phyloP scores from a whole-genome alignment of 306 rosid species.

The Gleditsia sinensis region DNA sequence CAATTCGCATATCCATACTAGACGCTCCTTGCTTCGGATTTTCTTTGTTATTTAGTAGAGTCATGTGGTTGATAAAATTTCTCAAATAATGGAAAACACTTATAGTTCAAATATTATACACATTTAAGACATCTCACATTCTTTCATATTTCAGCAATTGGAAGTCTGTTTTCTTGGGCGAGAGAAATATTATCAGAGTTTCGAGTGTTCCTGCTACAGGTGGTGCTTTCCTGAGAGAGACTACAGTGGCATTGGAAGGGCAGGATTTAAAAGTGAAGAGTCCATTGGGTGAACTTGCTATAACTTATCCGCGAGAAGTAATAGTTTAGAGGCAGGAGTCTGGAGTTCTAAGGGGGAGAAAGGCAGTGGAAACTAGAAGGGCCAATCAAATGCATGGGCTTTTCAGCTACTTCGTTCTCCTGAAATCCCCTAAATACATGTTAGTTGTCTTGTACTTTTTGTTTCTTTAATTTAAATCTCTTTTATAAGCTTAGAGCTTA shows the following conservation, averaged over 20 bases:
- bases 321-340: slow-evolving; percentile 65
- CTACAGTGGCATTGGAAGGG: slow-evolving; percentile 70
- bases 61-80: too few species aligned
- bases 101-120: too few species aligned
- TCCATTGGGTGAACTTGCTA: slow-evolving; percentile 84
- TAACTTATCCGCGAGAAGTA: slow-evolving; percentile 83
- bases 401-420: slow-evolving; percentile 66
- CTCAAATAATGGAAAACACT: too few species aligned
- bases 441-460: neutral
- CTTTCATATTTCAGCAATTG: slow-evolving; percentile 68
- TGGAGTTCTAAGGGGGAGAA: slow-evolving; percentile 57
- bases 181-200: slow-evolving; percentile 49
- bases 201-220: slow-evolving; percentile 44
- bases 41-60: too few species aligned
- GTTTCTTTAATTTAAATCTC: neutral
- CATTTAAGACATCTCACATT: slow-evolving; percentile 28
- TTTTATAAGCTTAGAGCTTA: neutral
- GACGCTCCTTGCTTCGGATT: too few species aligned
- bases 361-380: slow-evolving; percentile 82
- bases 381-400: slow-evolving; percentile 98
- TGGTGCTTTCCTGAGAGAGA: slow-evolving; percentile 54
- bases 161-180: slow-evolving; percentile 67
- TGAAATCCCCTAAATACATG: neutral
- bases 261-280: slow-evolving; percentile 79
- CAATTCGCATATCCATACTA: too few species aligned